Evolutionary conservation across 1,284 basidiomycete genomes (phyloP).

Genomic region (Sanghuangporus baumii): DNA sequence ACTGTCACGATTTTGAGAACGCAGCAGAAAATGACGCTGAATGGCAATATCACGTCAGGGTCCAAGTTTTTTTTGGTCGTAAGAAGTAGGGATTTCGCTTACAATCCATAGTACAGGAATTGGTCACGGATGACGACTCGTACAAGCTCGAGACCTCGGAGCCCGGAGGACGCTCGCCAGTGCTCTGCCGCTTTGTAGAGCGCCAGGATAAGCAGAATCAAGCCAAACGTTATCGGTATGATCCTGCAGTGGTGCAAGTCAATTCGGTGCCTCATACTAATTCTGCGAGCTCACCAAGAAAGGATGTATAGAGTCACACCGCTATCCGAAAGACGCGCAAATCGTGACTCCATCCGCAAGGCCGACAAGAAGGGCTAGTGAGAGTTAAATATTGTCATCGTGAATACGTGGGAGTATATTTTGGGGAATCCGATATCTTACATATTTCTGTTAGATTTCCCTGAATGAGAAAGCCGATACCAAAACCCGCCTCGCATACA

Average conservation of each 20-base stretch:
- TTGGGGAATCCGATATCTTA: too few relatives aligned
- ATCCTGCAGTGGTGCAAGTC: background rate
- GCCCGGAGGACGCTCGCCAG: background rate
- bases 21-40: background rate
- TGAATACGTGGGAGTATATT: too few relatives aligned
- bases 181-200: background rate
- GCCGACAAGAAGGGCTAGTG: too few relatives aligned
- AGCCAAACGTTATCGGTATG: background rate
- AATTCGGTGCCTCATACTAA: background rate
- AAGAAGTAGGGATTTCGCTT: background rate
- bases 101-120: slow-evolving; percentile 1
- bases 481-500: too few relatives aligned
- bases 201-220: background rate
- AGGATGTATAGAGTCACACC: background rate
- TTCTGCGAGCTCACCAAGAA: background rate
- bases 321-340: background rate
- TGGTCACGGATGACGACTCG: slow-evolving; percentile 1
- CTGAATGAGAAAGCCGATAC: too few relatives aligned
- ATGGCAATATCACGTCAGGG: background rate
- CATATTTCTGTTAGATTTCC: too few relatives aligned
- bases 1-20: background rate
- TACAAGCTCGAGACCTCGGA: background rate
- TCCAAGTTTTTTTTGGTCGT: background rate
- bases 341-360: background rate
- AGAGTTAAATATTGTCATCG: too few relatives aligned